These are phyloP conservation scores for Microcyclosporella mali DNA, from an alignment of 2,329 filamentous ascomycete species.

Conservation along the genomic window DNA sequence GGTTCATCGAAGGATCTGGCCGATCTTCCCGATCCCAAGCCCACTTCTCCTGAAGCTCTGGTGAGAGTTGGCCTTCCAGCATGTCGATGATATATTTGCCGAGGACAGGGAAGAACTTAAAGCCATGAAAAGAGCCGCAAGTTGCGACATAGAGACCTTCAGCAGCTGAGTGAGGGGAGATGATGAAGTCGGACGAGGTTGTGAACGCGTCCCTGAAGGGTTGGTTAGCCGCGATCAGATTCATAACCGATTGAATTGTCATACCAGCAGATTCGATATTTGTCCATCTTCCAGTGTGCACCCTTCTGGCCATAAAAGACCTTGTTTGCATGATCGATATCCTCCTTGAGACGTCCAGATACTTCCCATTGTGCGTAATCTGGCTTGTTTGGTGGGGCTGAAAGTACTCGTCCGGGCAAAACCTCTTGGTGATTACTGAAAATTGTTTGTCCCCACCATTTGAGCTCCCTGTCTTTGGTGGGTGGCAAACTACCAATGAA, in stretches of 20 bases:
- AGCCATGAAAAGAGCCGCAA: constrained; percentile 40
- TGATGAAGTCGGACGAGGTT: constrained; percentile 48
- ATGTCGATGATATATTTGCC: constrained; percentile 33
- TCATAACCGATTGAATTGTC: constrained; percentile 21
- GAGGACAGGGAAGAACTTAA: constrained; percentile 34
- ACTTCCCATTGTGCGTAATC: constrained; percentile 62
- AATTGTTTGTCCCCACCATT: constrained; percentile 58
- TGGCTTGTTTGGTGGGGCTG: constrained; percentile 48
- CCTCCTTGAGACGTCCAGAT: constrained; percentile 49
- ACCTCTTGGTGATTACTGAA: constrained; percentile 52
- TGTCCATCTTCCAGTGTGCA: constrained; percentile 52
- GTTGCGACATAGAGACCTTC: constrained; percentile 40
- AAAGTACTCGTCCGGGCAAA: constrained; percentile 49
- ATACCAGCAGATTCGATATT: constrained; percentile 63
- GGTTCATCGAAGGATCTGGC: constrained; percentile 47
- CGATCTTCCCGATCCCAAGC: constrained; percentile 57
- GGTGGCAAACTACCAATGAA: constrained; percentile 56
- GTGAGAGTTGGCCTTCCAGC: constrained; percentile 35
- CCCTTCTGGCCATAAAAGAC: constrained; percentile 56
- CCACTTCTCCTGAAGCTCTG: constrained; percentile 46
- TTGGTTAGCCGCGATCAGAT: neutral
- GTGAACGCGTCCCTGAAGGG: constrained; percentile 57
- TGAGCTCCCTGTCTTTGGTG: constrained; percentile 42
- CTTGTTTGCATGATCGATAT: constrained; percentile 52
- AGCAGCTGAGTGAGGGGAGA: constrained; percentile 39